phyloP scores from a whole-genome alignment of 805 yeast genomes.

The Metschnikowia colocasiae region DNA sequence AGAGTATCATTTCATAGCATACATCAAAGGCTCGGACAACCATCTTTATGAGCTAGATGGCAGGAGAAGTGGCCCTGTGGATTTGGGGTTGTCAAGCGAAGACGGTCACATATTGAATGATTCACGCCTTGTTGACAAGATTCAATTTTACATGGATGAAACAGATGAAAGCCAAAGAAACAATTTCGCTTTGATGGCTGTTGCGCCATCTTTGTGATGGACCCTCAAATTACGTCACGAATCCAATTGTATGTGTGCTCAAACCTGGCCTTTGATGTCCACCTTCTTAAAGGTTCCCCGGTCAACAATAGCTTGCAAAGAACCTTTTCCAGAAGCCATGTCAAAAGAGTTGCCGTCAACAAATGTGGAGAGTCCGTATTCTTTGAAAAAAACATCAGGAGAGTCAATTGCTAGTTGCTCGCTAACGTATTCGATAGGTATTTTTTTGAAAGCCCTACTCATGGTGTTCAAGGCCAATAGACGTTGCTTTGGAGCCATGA shows the following conservation, averaged over 20 bases:
- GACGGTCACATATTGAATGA: constrained; percentile 52
- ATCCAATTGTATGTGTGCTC: constrained; percentile 1
- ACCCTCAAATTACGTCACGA: neutral
- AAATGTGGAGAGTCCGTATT: constrained; percentile 35
- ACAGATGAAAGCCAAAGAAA: constrained; percentile 57
- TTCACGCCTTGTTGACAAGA: constrained; percentile 46
- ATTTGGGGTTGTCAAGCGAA: constrained; percentile 46
- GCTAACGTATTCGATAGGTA: constrained; percentile 9
- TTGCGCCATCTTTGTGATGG: constrained; percentile 44
- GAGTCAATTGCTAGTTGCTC: constrained; percentile 9
- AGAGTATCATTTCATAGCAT: constrained; percentile 75
- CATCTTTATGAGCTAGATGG: constrained; percentile 86
- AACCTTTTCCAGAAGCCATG: constrained; percentile 31
- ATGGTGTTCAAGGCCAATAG: constrained; percentile 16
- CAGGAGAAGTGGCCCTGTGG: constrained; percentile 71
- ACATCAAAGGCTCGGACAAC: constrained; percentile 53
- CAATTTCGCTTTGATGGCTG: constrained; percentile 74
- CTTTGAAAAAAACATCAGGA: constrained; percentile 10
- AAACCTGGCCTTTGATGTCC: constrained; percentile 88
- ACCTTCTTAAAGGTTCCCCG: constrained; percentile 49
- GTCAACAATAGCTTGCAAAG: constrained; percentile 34
- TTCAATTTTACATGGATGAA: constrained; percentile 62
- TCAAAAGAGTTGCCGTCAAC: constrained; percentile 25
- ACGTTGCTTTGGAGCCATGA: constrained; percentile 17
- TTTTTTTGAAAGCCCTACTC: constrained; percentile 18